These are phyloP conservation scores for Phytophthora foliorum DNA, from an alignment of 352 stramenopile genomes.

Conservation along the genomic window DNA sequence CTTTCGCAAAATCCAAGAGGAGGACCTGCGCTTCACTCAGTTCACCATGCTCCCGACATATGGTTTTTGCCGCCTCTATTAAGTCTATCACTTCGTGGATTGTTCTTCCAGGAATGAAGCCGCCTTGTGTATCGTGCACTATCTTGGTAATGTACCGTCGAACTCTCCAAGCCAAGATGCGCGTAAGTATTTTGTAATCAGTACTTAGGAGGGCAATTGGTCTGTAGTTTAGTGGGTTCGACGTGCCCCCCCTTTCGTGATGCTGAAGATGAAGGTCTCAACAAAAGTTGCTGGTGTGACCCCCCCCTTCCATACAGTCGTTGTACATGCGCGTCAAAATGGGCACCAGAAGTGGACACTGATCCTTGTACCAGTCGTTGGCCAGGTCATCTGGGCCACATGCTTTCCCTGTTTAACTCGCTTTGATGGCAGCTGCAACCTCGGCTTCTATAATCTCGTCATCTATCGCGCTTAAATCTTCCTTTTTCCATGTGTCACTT, in stretches of 20 bases:
- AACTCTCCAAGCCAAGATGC: constrained; percentile 9
- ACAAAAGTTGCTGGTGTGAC: not conserved
- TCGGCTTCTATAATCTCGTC: constrained; percentile 6
- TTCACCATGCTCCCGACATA: not conserved
- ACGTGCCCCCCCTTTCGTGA: constrained; percentile 6
- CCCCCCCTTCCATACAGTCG: not conserved
- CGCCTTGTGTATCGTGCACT: constrained; percentile 1
- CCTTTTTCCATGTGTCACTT: too few relatives aligned
- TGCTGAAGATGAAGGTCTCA: constrained; percentile 2
- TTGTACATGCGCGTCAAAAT: constrained; percentile 2
- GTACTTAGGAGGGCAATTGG: constrained; percentile 4
- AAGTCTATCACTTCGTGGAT: constrained; percentile 19
- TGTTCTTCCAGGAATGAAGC: constrained; percentile 1
- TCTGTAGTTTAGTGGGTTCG: constrained; percentile 8
- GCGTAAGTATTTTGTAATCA: constrained; percentile 18
- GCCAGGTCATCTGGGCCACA: not conserved
- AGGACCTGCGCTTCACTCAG: not conserved
- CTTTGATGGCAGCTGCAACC: not conserved
- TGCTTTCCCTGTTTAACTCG: constrained; percentile 6
- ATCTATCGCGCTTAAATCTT: not conserved
- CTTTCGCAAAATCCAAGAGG: constrained; percentile 15
- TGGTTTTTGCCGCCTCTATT: not conserved
- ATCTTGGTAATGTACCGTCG: not conserved
- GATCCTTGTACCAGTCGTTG: constrained; percentile 6
- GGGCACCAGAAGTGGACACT: not conserved